Base-by-base conservation (phyloP, 2,329 filamentous ascomycete genomes). In the Xylariaceae sp. region DNA sequence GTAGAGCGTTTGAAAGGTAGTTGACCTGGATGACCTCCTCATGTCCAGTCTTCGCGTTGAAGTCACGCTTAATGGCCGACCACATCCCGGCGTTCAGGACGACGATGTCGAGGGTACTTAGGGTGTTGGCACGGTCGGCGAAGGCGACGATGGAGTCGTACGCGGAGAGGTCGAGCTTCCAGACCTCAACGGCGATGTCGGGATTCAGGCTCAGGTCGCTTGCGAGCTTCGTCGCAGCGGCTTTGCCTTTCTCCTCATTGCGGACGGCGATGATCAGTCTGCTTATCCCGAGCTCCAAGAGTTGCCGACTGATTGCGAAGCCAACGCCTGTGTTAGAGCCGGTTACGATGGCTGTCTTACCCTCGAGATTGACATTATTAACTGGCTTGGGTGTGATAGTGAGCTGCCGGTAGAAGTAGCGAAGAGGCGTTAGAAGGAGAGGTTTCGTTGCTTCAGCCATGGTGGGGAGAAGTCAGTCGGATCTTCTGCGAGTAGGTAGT, bases 21-120 rank as follows among this genome's bases (percentile, higher is more conserved):
- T 79, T 79, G 36, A 72, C 67, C 0, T 73, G 74, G 36, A 79
- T 55, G 3, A 63, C 68, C n/a, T 58, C 58, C 51, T 79, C 75
- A 0, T 63, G 56, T 3, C 8, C 10, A 0, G 67, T 70, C 1
- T 58, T n/a, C 11, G 41, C 8, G 17, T 34, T 22, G 10, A 25
- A 21, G 5, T n/a, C 17, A 55, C 12, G 70, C 51, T 35, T 44
- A 10, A 22, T 34, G 2, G 45, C 11, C 17, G 27, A 46, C 11
- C 47, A 41, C 23, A 47, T 53, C 5, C 45, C 17, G 8, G 25
- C 25, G 25, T 29, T 29, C 25, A 29, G 14, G 6, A 56, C 38
- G 1, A 42, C 42, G 12, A 51, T 42, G 22, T 56, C 49, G 4
- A 54, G 41, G 2, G 42, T 32, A 1, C 22, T 21, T 3, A 54